Conservation (phyloP, 352 stramenopile genomes). For the Stephanocyclus meneghinianus region DNA sequence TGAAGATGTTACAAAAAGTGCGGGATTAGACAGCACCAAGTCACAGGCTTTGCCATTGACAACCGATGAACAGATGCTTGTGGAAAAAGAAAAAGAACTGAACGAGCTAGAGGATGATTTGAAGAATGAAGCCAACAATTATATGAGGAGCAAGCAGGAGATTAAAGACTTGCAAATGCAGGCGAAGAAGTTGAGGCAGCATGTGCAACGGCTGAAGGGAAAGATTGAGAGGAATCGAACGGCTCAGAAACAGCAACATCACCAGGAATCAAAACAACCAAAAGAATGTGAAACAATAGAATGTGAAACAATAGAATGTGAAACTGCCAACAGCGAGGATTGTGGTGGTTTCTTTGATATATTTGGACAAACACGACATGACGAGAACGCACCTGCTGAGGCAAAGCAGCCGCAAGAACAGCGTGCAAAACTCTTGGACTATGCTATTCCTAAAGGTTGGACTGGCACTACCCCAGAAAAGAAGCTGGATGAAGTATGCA, state of each 20-base stretch:
- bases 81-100: constrained; percentile 51
- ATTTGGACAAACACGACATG: constrained; percentile 34
- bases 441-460: constrained; percentile 61
- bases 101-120: constrained; percentile 49
- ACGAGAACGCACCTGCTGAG: constrained; percentile 10
- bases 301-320: not conserved
- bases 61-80: constrained; percentile 45
- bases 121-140: constrained; percentile 75
- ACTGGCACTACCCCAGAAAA: constrained; percentile 86
- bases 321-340: constrained; percentile 26
- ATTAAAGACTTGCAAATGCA: constrained; percentile 63
- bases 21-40: constrained; percentile 10
- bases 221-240: constrained; percentile 50
- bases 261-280: not conserved
- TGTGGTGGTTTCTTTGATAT: constrained; percentile 47
- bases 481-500: constrained; percentile 87
- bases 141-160: constrained; percentile 77
- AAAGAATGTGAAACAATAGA: not conserved
- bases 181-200: constrained; percentile 52
- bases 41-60: constrained; percentile 3
- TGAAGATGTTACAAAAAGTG: constrained; percentile 31
- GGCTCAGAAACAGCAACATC: constrained; percentile 16
- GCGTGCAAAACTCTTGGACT: constrained; percentile 30
- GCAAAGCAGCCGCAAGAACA: not conserved
- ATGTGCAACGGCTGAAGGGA: constrained; percentile 43